Evolutionary conservation across 805 yeast species (phyloP), one percentile per base, ranked within the genome.

Genomic region (Kockiozyma suomiensis): DNA sequence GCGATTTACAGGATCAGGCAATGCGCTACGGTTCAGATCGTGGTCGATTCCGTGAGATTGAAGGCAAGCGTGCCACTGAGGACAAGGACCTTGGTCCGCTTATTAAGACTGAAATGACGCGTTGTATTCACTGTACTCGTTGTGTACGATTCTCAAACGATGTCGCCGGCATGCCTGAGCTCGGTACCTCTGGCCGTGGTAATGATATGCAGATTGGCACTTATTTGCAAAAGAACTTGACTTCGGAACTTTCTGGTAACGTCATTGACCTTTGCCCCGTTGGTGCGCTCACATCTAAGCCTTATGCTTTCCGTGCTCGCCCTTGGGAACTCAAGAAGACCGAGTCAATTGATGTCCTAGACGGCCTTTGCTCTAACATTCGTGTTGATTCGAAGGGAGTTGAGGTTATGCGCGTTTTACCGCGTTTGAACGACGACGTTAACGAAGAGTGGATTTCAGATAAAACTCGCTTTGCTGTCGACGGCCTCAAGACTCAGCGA

Each of bases 321-420:
- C 96, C 96, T 32, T 89, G 96, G 96, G 96, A 89, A 76, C 82
- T 90, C 73, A 89, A 88, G 78, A 85, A 88, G 79, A 88, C 96
- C 50, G 96, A 89, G 75, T 81, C 93, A 54, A 82, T 89, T 68
- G 96, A 89, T 74, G 94, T 89, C 13, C 75, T 85, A 77, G 96
- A 89, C 74, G 96, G 85, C 23, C 73, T 89, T 38, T 96, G 96
- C 26, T 86, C 93, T 45, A 87, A 85, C 70, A 82, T 89, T 66
- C 82, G 96, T 73, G 90, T 89, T 55, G 96, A 89, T 74, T 83
- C 93, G 54, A 82, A 94, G 75, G 96, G 96, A 68, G 82, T 85
- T 70, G 92, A 88, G 74, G 94, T 89, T 49, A 85, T 89, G 88
- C 84, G 96, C 73, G 88, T 89, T 35, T 78, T 90, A 69, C 96